A percentile compares a stretch with the other conserved stretches of the same genome.
Conservation (phyloP, 2,329 filamentous ascomycete genomes). For the Xylariaceae sp. region DNA sequence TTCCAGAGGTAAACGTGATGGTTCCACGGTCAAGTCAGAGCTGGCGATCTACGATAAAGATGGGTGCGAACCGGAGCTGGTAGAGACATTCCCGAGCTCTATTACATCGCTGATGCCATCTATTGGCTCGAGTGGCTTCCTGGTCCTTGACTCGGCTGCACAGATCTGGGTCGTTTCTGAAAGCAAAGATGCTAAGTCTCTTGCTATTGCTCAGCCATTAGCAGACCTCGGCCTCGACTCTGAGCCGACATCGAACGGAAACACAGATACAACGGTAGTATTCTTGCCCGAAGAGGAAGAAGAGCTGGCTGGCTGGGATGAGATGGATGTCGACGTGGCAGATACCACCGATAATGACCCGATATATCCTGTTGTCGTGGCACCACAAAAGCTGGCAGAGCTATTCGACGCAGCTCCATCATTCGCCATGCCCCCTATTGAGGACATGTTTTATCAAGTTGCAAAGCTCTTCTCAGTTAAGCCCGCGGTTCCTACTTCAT, state of each 20-base stretch:
- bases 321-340: slow-evolving; percentile 42
- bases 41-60: slow-evolving; percentile 66
- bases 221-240: slow-evolving; percentile 49
- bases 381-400: slow-evolving; percentile 63
- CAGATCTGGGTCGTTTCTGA: slow-evolving; percentile 64
- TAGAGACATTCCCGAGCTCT: slow-evolving; percentile 52
- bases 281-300: slow-evolving; percentile 38
- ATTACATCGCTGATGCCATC: slow-evolving; percentile 66
- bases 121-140: slow-evolving; percentile 64
- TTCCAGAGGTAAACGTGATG: slow-evolving; percentile 28
- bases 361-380: slow-evolving; percentile 57
- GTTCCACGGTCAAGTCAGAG: slow-evolving; percentile 44
- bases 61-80: slow-evolving; percentile 54
- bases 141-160: slow-evolving; percentile 71
- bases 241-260: slow-evolving; percentile 26
- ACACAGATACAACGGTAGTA: slow-evolving; percentile 27
- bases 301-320: slow-evolving; percentile 38
- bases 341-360: slow-evolving; percentile 50
- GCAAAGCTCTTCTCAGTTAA: slow-evolving; percentile 60
- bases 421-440: slow-evolving; percentile 66
- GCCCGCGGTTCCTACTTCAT: slow-evolving; percentile 35
- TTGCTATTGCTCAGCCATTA: slow-evolving; percentile 52
- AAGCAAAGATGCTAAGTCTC: slow-evolving; percentile 51
- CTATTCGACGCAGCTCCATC: slow-evolving; percentile 68
- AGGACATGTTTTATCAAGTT: slow-evolving; percentile 73